phyloP scores from a whole-genome alignment of 1,284 basidiomycete genomes.

The Cutaneotrichosporon sp. region DNA sequence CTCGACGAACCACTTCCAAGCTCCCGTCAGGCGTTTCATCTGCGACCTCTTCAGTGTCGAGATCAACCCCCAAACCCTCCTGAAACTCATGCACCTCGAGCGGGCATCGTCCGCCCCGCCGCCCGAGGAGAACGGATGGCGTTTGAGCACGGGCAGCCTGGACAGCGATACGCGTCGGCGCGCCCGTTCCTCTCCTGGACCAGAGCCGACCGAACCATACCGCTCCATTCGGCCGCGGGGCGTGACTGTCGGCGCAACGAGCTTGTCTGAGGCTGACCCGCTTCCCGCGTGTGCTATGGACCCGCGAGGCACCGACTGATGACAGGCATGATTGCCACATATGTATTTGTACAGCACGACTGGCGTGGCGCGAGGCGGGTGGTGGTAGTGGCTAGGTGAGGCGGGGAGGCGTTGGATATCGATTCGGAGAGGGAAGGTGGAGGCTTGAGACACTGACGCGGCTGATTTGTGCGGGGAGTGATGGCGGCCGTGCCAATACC shows the following conservation, averaged over 20 bases:
- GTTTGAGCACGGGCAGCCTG: neutral
- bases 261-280: neutral
- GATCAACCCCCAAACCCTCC: slow-evolving; percentile 52
- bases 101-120: slow-evolving; percentile 17
- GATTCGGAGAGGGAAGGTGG: too few species aligned
- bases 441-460: too few species aligned
- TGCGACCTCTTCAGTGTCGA: slow-evolving; percentile 87
- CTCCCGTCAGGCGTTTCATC: slow-evolving; percentile 86
- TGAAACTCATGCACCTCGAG: slow-evolving; percentile 37
- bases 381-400: too few species aligned
- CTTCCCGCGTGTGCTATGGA: neutral
- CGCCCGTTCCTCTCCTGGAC: slow-evolving; percentile 19
- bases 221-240: slow-evolving; percentile 9
- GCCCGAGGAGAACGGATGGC: neutral
- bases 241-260: slow-evolving; percentile 13
- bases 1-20: slow-evolving; percentile 80
- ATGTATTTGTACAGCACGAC: neutral
- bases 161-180: slow-evolving; percentile 17
- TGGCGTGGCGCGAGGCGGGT: neutral
- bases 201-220: slow-evolving; percentile 11
- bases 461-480: too few species aligned
- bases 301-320: neutral
- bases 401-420: too few species aligned
- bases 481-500: too few species aligned
- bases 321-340: neutral